Percentiles rank a stretch among this genome's conserved stretches.
These are phyloP conservation scores for Drechslerella stenobrocha DNA, from an alignment of 2,329 filamentous ascomycete genomes.

Conservation along the genomic window DNA sequence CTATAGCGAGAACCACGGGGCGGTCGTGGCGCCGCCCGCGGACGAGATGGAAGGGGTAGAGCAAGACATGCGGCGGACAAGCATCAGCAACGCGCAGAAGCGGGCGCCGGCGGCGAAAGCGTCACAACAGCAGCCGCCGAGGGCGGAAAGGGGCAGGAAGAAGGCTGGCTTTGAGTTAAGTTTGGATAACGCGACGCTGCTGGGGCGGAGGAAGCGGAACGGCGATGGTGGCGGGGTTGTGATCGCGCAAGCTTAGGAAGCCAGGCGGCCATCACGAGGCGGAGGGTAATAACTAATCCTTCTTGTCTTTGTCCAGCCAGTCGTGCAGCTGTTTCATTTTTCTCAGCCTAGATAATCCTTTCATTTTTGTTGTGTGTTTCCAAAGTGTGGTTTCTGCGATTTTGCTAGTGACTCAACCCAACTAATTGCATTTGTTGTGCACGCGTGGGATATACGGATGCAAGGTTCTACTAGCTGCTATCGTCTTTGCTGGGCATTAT, in stretches of 20 bases:
- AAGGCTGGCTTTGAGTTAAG: slow-evolving; percentile 89
- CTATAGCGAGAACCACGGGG: slow-evolving; percentile 66
- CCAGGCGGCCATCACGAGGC: slow-evolving; percentile 2
- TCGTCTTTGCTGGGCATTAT: no score
- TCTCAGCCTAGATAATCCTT: background rate
- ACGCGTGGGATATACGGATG: background rate
- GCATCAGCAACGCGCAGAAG: slow-evolving; percentile 60
- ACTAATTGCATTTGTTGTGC: background rate
- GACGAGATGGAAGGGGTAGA: slow-evolving; percentile 69
- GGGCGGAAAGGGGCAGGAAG: slow-evolving; percentile 70
- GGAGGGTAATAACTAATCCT: background rate
- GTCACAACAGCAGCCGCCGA: slow-evolving; percentile 72
- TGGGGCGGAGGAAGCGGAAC: slow-evolving; percentile 69
- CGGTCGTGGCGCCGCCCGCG: slow-evolving; percentile 63
- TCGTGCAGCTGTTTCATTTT: background rate
- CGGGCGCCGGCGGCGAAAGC: slow-evolving; percentile 58
- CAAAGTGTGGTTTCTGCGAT: no score
- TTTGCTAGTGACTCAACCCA: no score
- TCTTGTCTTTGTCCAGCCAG: background rate
- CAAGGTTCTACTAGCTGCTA: no score
- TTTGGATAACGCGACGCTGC: slow-evolving; percentile 82
- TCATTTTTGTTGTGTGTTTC: background rate
- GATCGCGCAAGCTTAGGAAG: slow-evolving; percentile 44
- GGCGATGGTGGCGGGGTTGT: slow-evolving; percentile 31
- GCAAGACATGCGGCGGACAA: slow-evolving; percentile 81